phyloP scores from a whole-genome alignment of 2,329 filamentous ascomycete species.

The Phyllosticta citriasiana region DNA sequence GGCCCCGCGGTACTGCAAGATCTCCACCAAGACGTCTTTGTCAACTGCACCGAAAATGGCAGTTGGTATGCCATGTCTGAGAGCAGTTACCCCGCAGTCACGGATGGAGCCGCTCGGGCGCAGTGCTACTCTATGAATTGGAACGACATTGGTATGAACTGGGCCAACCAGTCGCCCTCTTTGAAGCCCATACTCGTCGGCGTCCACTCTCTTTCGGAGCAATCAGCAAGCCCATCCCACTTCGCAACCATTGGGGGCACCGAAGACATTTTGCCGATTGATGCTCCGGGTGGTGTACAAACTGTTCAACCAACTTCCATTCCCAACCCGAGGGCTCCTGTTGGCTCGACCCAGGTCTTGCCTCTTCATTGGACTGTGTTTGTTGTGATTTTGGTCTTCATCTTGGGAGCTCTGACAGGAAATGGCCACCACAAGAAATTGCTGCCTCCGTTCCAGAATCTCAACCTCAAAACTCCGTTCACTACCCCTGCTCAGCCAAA shows the following conservation, averaged over 20 bases:
- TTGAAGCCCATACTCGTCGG: slow-evolving; percentile 29
- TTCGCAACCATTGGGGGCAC: slow-evolving; percentile 4
- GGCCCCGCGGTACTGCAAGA: slow-evolving; percentile 44
- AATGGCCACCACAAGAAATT: slow-evolving; percentile 14
- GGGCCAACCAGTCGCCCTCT: slow-evolving; percentile 21
- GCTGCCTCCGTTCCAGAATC: slow-evolving; percentile 20
- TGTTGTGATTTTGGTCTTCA: slow-evolving; percentile 3
- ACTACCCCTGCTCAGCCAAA: slow-evolving; percentile 8
- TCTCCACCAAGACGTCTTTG: slow-evolving; percentile 48
- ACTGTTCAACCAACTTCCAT: slow-evolving; percentile 1
- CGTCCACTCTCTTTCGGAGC: slow-evolving; percentile 24
- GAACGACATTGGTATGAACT: slow-evolving; percentile 17
- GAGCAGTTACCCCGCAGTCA: slow-evolving; percentile 71
- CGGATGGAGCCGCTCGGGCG: slow-evolving; percentile 53
- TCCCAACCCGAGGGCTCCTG: slow-evolving; percentile 11
- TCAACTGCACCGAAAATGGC: slow-evolving; percentile 78
- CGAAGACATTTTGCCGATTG: slow-evolving; percentile 13
- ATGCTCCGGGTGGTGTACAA: slow-evolving; percentile 14
- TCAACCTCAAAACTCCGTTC: slow-evolving; percentile 22
- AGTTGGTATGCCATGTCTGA: slow-evolving; percentile 95
- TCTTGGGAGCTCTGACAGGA: slow-evolving; percentile 6
- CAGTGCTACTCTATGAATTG: slow-evolving; percentile 41
- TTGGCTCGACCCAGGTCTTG: background rate
- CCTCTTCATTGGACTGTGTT: slow-evolving; percentile 8
- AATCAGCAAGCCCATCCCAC: background rate